Conservation (phyloP, 352 stramenopile genomes). For the Phytophthora hibernalis region DNA sequence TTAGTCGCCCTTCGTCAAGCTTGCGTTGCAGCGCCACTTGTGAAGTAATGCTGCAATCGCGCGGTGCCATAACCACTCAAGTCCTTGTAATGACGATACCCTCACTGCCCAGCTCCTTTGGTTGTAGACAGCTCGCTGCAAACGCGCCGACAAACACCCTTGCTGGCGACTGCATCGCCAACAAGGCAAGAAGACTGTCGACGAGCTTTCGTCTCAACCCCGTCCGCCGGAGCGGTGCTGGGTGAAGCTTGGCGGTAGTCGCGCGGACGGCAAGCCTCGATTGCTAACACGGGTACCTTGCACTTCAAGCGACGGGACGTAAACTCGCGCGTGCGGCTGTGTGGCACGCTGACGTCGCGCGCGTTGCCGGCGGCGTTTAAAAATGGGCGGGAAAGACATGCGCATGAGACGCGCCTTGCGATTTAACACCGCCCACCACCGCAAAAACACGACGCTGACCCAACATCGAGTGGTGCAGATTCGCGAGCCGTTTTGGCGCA, state of each 20-base stretch:
- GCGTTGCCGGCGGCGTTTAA: slow-evolving; percentile 8
- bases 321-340: too few species aligned
- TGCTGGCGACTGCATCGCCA: too few species aligned
- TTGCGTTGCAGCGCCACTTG: slow-evolving; percentile 5
- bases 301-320: slow-evolving; percentile 17
- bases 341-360: slow-evolving; percentile 12
- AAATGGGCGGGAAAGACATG: slow-evolving; percentile 10
- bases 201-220: neutral
- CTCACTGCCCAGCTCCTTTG: too few species aligned
- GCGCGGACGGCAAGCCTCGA: neutral
- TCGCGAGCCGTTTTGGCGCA: slow-evolving; percentile 1
- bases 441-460: slow-evolving; percentile 6
- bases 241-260: neutral
- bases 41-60: neutral
- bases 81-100: neutral
- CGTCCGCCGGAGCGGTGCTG: neutral
- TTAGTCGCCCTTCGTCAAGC: neutral
- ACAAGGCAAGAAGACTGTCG: too few species aligned
- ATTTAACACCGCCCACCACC: slow-evolving; percentile 27
- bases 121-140: too few species aligned
- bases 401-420: slow-evolving; percentile 21
- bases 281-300: too few species aligned
- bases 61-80: neutral
- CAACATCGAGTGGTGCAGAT: slow-evolving; percentile 10
- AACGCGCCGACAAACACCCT: too few species aligned